These are phyloP conservation scores for Tolypocladium capitatum DNA, from an alignment of 2,329 filamentous ascomycete genomes.

Conservation along the genomic window DNA sequence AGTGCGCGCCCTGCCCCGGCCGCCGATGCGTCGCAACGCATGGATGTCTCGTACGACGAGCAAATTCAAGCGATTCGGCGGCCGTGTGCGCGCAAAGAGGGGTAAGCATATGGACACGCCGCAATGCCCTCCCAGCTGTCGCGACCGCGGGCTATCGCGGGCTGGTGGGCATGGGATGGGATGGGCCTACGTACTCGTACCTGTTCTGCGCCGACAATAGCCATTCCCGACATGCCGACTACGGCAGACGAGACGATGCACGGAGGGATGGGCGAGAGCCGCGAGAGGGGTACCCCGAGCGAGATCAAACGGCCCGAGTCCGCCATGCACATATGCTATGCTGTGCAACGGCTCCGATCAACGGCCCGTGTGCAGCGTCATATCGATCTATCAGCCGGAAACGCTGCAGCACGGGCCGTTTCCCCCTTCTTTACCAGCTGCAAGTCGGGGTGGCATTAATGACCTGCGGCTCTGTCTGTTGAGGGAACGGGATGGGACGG, in stretches of 20 bases:
- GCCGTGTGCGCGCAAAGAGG: not conserved
- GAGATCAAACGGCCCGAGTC: not conserved
- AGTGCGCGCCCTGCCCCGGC: not conserved
- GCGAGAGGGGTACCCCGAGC: no score
- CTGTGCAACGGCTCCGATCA: not conserved
- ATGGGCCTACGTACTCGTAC: no score
- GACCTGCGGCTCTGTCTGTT: not conserved
- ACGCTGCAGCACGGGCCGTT: not conserved
- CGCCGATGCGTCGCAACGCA: not conserved
- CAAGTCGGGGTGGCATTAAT: no score
- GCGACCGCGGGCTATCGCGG: not conserved
- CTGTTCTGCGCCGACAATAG: no score
- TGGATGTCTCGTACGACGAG: not conserved
- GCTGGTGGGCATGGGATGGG: no score
- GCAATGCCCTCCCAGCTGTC: not conserved
- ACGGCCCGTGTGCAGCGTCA: not conserved
- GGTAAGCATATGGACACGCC: not conserved
- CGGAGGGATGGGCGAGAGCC: not conserved
- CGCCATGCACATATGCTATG: not conserved
- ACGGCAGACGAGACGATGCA: not conserved
- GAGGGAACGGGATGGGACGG: not conserved
- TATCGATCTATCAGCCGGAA: not conserved
- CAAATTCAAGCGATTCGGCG: no score
- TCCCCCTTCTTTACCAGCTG: not conserved
- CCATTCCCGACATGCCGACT: not conserved